Evolutionary conservation across 345 rosid species (phyloP).

Genomic region (Erodium maritimum): DNA sequence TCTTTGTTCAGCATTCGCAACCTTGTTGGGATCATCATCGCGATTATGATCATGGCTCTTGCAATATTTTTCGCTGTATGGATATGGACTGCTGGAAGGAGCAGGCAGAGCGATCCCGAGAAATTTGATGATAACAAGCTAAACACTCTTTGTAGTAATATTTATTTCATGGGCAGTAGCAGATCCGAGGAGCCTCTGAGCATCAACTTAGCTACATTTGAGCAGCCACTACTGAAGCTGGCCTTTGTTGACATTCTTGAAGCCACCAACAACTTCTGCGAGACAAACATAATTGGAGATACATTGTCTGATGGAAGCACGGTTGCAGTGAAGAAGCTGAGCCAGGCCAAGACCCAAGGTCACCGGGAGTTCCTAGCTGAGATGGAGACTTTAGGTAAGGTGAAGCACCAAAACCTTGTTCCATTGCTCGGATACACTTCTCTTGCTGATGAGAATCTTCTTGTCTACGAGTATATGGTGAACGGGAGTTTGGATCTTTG

Average conservation of each 20-base stretch:
- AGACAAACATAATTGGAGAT: conserved; percentile 79
- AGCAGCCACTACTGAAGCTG: conserved; percentile 70
- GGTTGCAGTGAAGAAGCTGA: conserved; percentile 93
- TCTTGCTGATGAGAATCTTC: conserved; percentile 69
- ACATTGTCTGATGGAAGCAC: conserved; percentile 37
- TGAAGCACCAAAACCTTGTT: conserved; percentile 81
- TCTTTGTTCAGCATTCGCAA: conserved; percentile 38
- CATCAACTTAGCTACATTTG: conserved; percentile 75
- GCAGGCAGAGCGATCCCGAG: conserved; percentile 26
- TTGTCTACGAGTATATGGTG: conserved; percentile 82
- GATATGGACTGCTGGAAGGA: conserved; percentile 29
- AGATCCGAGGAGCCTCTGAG: conserved; percentile 74
- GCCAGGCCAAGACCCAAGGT: conserved; percentile 73
- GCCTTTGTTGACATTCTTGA: conserved; percentile 63
- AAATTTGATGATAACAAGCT: conserved; percentile 44
- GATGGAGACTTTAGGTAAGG: conserved; percentile 92
- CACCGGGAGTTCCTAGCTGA: conserved; percentile 84
- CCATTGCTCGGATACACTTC: conserved; percentile 82
- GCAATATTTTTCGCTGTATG: conserved; percentile 23
- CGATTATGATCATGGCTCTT: conserved; percentile 23
- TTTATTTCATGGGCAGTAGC: conserved; percentile 59
- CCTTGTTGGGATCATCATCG: conserved; percentile 35
- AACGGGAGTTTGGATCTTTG: conserved; percentile 84
- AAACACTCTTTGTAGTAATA: conserved; percentile 40
- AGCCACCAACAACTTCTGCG: conserved; percentile 67